phyloP scores from a whole-genome alignment of 257 asterid species.

The Salvia hispanica region DNA sequence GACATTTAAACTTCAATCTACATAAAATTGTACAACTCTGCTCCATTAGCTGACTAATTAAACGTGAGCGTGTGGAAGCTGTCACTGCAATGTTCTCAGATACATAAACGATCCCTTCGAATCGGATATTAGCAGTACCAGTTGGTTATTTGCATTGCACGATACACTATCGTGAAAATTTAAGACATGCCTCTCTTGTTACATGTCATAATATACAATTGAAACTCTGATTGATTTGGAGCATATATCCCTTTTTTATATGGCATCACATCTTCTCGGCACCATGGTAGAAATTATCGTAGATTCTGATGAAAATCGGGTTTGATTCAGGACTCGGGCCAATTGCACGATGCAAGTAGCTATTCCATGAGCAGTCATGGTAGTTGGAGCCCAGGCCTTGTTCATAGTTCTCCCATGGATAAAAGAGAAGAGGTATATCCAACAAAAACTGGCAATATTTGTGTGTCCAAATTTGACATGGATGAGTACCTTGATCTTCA shows the following conservation, averaged over 20 bases:
- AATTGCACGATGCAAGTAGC: slow-evolving; percentile 38
- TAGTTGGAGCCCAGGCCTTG: slow-evolving; percentile 60
- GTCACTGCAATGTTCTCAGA: neutral
- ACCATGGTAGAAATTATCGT: neutral
- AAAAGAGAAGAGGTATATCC: slow-evolving; percentile 30
- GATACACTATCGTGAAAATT: too few relatives aligned
- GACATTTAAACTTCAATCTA: neutral
- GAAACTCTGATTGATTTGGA: neutral
- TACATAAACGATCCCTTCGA: too few relatives aligned
- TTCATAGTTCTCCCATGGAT: slow-evolving; percentile 23
- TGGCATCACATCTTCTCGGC: neutral
- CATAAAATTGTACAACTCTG: neutral
- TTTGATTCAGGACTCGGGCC: slow-evolving; percentile 41
- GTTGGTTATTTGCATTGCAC: neutral
- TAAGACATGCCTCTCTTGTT: neutral
- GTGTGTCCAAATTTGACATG: slow-evolving; percentile 52
- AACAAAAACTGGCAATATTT: slow-evolving; percentile 11
- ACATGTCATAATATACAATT: too few relatives aligned
- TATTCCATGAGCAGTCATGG: slow-evolving; percentile 66
- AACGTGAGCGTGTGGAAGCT: neutral
- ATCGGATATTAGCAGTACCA: too few relatives aligned
- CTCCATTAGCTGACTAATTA: slow-evolving; percentile 10
- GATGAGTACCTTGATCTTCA: slow-evolving; percentile 49
- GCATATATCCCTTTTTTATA: neutral
- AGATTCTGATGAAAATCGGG: slow-evolving; percentile 15